Evolutionary conservation across 495 filamentous ascomycete genomes (phyloP).

Genomic region (Rhypophila decipiens): DNA sequence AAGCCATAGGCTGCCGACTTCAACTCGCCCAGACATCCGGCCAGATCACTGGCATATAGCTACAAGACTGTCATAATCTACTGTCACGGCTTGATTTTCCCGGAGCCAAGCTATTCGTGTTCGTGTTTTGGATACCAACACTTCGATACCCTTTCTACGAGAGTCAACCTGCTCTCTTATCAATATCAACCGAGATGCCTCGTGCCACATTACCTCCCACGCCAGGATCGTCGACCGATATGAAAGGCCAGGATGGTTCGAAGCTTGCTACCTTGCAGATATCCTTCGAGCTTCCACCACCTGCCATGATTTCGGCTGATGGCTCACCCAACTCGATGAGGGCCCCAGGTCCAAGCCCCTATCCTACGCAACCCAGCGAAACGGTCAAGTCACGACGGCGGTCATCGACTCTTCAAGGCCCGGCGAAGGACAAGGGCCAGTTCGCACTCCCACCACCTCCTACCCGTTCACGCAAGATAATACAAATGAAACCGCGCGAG

Average conservation of each 20-base stretch:
- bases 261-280: slow-evolving; percentile 44
- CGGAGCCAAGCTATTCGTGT: too few relatives aligned
- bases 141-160: slow-evolving; percentile 2
- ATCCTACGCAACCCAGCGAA: slow-evolving; percentile 45
- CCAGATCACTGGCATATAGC: too few relatives aligned
- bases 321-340: slow-evolving; percentile 29
- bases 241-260: slow-evolving; percentile 67
- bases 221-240: slow-evolving; percentile 76
- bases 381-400: slow-evolving; percentile 53
- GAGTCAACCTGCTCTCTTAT: neutral
- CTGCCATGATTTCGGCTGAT: slow-evolving; percentile 51
- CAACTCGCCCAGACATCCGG: too few relatives aligned
- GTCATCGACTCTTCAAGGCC: slow-evolving; percentile 41
- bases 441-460: slow-evolving; percentile 89
- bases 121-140: too few relatives aligned
- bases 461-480: slow-evolving; percentile 88
- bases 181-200: slow-evolving; percentile 50
- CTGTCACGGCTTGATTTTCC: too few relatives aligned
- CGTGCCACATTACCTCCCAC: slow-evolving; percentile 68
- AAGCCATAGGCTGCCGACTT: too few relatives aligned
- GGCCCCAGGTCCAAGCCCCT: slow-evolving; percentile 34
- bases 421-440: slow-evolving; percentile 52
- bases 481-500: slow-evolving; percentile 83
- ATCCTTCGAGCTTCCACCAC: slow-evolving; percentile 76
- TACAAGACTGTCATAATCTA: too few relatives aligned